Conservation (phyloP, 164 flowering plant species). For the Tinospora cordifolia region DNA sequence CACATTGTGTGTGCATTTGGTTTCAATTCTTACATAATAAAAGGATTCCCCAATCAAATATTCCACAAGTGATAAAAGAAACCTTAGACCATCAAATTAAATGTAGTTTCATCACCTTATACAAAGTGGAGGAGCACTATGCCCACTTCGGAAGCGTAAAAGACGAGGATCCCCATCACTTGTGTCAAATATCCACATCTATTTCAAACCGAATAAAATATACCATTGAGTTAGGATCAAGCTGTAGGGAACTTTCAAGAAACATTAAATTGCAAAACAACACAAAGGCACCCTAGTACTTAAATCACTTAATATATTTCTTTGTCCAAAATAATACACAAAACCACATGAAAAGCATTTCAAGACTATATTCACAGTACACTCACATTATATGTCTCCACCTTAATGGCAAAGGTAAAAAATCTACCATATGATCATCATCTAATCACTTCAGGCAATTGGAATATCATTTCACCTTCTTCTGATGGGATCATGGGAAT, state of each 20-base stretch:
- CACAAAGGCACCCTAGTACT: too few species aligned
- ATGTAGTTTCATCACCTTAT: conserved; percentile 45
- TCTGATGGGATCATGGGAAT: background rate
- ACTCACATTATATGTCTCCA: background rate
- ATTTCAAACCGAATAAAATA: conserved; percentile 2
- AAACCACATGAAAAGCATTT: background rate
- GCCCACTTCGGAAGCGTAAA: conserved; percentile 91
- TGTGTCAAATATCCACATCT: conserved; percentile 99
- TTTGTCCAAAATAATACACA: background rate
- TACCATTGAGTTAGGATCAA: background rate
- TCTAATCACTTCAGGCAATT: background rate
- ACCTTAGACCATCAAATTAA: conserved; percentile 1
- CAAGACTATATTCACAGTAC: background rate
- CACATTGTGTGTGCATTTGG: background rate
- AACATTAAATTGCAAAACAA: background rate
- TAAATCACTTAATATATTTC: too few species aligned
- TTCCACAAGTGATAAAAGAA: conserved; percentile 5
- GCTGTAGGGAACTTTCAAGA: background rate
- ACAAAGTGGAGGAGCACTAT: conserved; percentile 95
- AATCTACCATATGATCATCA: background rate
- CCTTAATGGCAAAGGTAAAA: background rate
- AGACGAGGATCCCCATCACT: conserved; percentile 94
- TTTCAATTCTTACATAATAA: background rate
- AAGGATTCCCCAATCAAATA: background rate
- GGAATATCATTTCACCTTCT: background rate